Evolutionary conservation across 1,284 basidiomycete species (phyloP).

Genomic region (Coniferiporia sulphurascens): DNA sequence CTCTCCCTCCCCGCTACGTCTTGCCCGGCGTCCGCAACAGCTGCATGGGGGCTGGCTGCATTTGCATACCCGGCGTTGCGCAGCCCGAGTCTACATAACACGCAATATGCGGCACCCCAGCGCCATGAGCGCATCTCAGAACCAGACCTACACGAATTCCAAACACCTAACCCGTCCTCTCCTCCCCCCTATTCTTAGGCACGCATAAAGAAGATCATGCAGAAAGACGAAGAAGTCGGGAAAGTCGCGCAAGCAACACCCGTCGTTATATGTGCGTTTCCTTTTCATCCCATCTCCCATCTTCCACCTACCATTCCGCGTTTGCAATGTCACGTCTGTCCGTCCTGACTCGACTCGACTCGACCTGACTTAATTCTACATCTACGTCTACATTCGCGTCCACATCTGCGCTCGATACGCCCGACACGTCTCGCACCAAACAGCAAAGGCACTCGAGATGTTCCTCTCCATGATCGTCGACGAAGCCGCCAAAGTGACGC

Average conservation of each 20-base stretch:
- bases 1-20: too few species aligned
- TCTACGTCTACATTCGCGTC: not conserved
- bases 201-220: slow-evolving; percentile 99
- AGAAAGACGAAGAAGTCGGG: slow-evolving; percentile 98
- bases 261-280: slow-evolving; percentile 88
- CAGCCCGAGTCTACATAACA: too few species aligned
- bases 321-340: not conserved
- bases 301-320: not conserved
- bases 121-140: too few species aligned
- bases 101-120: too few species aligned
- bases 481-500: slow-evolving; percentile 79
- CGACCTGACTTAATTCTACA: not conserved
- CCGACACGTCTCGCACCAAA: not conserved
- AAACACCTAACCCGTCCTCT: not conserved
- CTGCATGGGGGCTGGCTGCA: not conserved
- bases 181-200: slow-evolving; percentile 49
- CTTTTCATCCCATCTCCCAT: not conserved
- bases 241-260: slow-evolving; percentile 98
- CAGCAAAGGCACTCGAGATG: slow-evolving; percentile 94
- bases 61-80: not conserved
- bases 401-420: not conserved
- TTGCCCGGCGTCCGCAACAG: too few species aligned
- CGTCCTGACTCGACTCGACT: not conserved
- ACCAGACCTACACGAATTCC: too few species aligned
- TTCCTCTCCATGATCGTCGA: slow-evolving; percentile 89